Percentiles rank a stretch among this genome's conserved stretches.
Conservation (phyloP, 2,329 filamentous ascomycete genomes). For the Ceratocystis smalleyi region DNA sequence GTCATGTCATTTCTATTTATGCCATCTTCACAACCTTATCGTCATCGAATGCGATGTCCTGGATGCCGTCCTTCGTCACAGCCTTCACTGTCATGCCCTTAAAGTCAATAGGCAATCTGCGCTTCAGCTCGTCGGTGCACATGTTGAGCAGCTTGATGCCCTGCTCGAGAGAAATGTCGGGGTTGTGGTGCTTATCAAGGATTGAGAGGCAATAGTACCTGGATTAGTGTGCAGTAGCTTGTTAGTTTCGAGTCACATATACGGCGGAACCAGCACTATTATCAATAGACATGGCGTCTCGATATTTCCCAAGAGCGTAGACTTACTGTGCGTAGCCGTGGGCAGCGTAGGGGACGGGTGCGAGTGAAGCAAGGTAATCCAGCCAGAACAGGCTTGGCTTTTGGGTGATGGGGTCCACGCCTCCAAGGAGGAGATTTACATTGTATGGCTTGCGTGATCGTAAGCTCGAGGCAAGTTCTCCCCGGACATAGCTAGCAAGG, state of each 20-base stretch:
- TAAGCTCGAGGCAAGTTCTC: constrained; percentile 79
- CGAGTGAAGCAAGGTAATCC: constrained; percentile 84
- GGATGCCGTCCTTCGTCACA: constrained; percentile 83
- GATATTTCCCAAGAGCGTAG: too few relatives aligned
- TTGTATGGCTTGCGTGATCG: constrained; percentile 89
- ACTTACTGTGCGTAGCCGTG: constrained; percentile 92
- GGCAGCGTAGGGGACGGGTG: constrained; percentile 81
- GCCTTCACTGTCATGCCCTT: constrained; percentile 93
- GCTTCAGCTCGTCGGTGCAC: constrained; percentile 95
- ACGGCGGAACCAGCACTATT: too few relatives aligned
- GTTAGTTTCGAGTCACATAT: background rate
- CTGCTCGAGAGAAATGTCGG: constrained; percentile 75
- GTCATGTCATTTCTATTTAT: constrained; percentile 25
- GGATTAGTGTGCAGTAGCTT: constrained; percentile 5
- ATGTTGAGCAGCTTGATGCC: constrained; percentile 84
- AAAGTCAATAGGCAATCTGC: constrained; percentile 94
- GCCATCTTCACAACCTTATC: constrained; percentile 52
- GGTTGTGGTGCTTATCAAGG: constrained; percentile 96
- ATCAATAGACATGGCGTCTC: too few relatives aligned
- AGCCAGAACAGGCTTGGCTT: constrained; percentile 93
- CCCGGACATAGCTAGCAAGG: constrained; percentile 82
- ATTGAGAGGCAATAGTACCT: constrained; percentile 97
- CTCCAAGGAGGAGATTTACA: constrained; percentile 89
- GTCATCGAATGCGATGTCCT: constrained; percentile 73
- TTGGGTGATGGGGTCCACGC: constrained; percentile 79